Evolutionary conservation across 2,329 filamentous ascomycete genomes (phyloP).

Genomic region (Monosporascus sp.): DNA sequence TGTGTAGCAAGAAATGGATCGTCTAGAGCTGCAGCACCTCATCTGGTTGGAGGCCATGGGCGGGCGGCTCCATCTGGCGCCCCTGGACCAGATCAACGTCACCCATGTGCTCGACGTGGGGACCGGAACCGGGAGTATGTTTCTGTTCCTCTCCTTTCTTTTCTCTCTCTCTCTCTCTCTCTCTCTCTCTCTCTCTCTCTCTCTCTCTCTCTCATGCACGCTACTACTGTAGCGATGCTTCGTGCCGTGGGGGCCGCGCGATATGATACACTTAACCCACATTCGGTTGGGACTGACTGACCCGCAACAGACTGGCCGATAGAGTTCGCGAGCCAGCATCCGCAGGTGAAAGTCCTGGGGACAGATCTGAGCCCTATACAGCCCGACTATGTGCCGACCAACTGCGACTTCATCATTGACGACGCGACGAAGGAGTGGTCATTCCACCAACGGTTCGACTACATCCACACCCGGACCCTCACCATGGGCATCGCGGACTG

Average conservation of each 20-base stretch:
- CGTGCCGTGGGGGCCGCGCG: too few species aligned
- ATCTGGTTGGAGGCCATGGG: constrained; percentile 13
- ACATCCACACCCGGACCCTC: constrained; percentile 15
- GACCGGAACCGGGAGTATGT: constrained; percentile 7
- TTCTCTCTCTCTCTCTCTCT: too few species aligned
- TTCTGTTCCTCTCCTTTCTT: not conserved
- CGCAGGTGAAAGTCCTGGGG: constrained; percentile 12
- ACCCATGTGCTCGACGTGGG: constrained; percentile 7
- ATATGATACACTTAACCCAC: too few species aligned
- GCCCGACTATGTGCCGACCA: constrained; percentile 13
- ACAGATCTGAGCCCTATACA: constrained; percentile 15
- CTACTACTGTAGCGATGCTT: too few species aligned
- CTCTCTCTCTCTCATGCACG: too few species aligned
- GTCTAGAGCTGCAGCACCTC: constrained; percentile 15
- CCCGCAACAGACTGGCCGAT: constrained; percentile 12
- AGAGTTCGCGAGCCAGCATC: constrained; percentile 14
- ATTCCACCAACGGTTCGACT: constrained; percentile 26
- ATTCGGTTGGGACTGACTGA: too few species aligned
- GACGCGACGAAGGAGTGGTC: constrained; percentile 40
- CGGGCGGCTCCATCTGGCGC: constrained; percentile 11
- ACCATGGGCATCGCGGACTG: constrained; percentile 16
- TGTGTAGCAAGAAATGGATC: constrained; percentile 14
- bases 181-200: too few species aligned
- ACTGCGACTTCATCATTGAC: constrained; percentile 30
- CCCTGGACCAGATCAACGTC: constrained; percentile 7